Base-by-base conservation (phyloP, 306 rosid species). In the Lathyrus tuberosus region DNA sequence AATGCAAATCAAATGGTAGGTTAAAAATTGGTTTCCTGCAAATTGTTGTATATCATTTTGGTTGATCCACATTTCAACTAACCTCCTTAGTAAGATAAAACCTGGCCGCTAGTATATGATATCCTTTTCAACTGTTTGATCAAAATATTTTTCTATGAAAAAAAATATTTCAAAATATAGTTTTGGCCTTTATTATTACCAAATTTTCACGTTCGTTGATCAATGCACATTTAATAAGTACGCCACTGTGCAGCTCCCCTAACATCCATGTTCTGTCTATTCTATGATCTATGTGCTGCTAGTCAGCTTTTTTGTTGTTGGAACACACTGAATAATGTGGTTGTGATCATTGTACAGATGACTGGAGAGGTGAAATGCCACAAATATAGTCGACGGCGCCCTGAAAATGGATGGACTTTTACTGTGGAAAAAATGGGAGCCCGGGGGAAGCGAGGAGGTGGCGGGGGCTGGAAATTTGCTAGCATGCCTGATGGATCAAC, bases 401-500 rank as follows among this genome's bases (percentile, higher is more conserved):
- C 89, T 48, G 59, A 85, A 18, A 71, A 87, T 37, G 97, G 96
- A 35, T 94, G 98, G 97, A 81, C 86, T 71, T 81, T 85, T 67
- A 90, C 89, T 0, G 86, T 94, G 44, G 97, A 94, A 84, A 94
- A 88, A 83, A 8, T 94, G 80, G 98, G 98, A 62, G 54, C 86
- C 2, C 78, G 60, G 22, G 98, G 97, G 67, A 90, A 86, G 78
- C 91, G 89, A 69, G 96, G 98, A 31, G 82, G 78, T 58, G 95
- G 88, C 4, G 97, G 96, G 0, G 96, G 97, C 47, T 86, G 97
- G 98, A 94, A 84, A 83, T 90, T 94, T 72, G 92, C 86, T 12
- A 88, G 96, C 85, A 62, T 82, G 76, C 88, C 96, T 0, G 89
- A 94, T 85, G 98, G 98, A 71, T 94, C 97, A 15, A 90, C 86